Conservation (phyloP, 2,329 filamentous ascomycete genomes). For the Stagonosporopsis rhizophila region DNA sequence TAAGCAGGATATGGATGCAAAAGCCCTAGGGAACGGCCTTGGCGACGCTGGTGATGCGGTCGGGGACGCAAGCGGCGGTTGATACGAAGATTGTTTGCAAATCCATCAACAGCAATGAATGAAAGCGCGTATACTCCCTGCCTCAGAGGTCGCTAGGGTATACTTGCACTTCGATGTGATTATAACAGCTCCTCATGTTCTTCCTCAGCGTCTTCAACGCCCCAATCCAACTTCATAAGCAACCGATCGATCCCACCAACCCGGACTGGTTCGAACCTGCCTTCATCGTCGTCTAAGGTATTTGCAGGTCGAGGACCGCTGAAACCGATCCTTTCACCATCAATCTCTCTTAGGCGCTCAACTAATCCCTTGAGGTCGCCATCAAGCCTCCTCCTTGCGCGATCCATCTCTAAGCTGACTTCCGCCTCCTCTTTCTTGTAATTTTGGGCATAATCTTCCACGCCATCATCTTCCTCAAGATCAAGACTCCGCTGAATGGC, state of each 20-base stretch:
- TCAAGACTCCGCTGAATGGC: conserved; percentile 79
- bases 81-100: background rate
- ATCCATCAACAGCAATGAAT: background rate
- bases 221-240: conserved; percentile 86
- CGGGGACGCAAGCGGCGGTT: background rate
- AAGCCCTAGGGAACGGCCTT: background rate
- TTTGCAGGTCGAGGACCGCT: conserved; percentile 23
- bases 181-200: conserved; percentile 31
- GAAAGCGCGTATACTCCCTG: background rate
- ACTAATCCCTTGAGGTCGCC: conserved; percentile 69
- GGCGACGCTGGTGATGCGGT: background rate
- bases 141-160: background rate
- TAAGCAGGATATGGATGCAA: conserved; percentile 25
- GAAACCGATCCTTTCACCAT: conserved; percentile 57
- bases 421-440: conserved; percentile 74
- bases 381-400: conserved; percentile 70
- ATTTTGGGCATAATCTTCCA: conserved; percentile 63
- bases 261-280: conserved; percentile 72
- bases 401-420: conserved; percentile 68
- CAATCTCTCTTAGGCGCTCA: conserved; percentile 65
- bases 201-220: conserved; percentile 38
- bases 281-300: conserved; percentile 43
- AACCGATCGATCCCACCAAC: conserved; percentile 83
- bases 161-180: background rate
- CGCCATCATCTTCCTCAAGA: conserved; percentile 80